Conservation (phyloP, 2,329 filamentous ascomycete species). For the Sporothrix pseudoabietina region DNA sequence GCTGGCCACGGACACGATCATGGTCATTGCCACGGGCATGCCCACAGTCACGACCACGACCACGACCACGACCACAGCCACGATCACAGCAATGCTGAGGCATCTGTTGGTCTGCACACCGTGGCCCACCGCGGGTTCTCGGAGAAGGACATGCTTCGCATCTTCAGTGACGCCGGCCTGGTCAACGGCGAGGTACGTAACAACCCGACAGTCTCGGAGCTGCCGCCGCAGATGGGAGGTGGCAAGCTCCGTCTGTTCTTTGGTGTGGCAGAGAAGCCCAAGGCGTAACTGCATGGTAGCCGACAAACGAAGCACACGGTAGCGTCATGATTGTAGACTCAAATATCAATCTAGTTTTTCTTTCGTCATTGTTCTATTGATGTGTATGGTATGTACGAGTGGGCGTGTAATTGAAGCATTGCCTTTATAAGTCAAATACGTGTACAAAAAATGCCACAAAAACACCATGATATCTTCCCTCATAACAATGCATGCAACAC, state of each 20-base stretch:
- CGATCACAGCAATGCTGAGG: not conserved
- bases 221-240: conserved; percentile 14
- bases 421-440: not conserved
- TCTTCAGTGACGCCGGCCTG: conserved; percentile 31
- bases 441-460: not conserved
- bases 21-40: not conserved
- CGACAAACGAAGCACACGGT: no score
- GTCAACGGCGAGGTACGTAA: conserved; percentile 20
- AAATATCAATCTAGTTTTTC: not conserved
- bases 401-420: not conserved
- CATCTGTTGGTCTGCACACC: conserved; percentile 12
- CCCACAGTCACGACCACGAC: not conserved
- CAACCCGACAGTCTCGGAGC: not conserved
- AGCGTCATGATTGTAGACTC: not conserved
- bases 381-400: not conserved
- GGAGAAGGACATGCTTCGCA: conserved; percentile 30
- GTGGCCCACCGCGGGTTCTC: conserved; percentile 30
- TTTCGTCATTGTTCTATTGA: not conserved
- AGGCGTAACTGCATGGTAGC: not conserved
- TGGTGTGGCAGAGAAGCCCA: conserved; percentile 22
- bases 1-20: conserved; percentile 1
- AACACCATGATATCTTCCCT: not conserved
- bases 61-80: conserved; percentile 2
- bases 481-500: not conserved
- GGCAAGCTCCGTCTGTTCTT: conserved; percentile 28